These are phyloP conservation scores for Candida anutae DNA, from an alignment of 1,139 yeast species.

Conservation along the genomic window DNA sequence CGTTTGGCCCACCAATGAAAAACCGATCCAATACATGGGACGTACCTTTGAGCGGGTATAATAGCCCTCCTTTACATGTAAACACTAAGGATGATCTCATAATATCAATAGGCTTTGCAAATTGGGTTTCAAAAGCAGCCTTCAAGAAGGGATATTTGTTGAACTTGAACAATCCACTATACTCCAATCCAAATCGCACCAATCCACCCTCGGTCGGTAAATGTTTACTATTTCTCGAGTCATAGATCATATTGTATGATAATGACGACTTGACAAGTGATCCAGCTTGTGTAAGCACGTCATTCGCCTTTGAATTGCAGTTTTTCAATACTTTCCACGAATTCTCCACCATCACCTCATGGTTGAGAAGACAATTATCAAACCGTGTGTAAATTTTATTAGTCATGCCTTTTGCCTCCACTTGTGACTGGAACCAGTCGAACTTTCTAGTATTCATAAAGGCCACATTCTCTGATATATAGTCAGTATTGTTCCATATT, in stretches of 20 bases:
- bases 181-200: constrained; percentile 49
- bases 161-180: constrained; percentile 36
- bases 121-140: constrained; percentile 39
- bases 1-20: constrained; percentile 70
- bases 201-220: constrained; percentile 54
- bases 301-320: constrained; percentile 26
- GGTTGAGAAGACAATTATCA: constrained; percentile 23
- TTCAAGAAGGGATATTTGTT: constrained; percentile 33
- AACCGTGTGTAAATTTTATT: constrained; percentile 37
- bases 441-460: constrained; percentile 54
- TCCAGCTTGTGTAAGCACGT: constrained; percentile 45
- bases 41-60: constrained; percentile 27
- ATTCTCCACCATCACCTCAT: constrained; percentile 60
- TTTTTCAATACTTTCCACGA: constrained; percentile 54
- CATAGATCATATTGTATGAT: constrained; percentile 43
- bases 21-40: constrained; percentile 57
- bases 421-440: constrained; percentile 65
- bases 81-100: constrained; percentile 27
- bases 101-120: constrained; percentile 16
- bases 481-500: constrained; percentile 39
- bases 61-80: constrained; percentile 46
- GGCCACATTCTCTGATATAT: constrained; percentile 47
- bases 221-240: constrained; percentile 47
- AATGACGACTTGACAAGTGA: constrained; percentile 53
- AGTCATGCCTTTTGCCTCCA: constrained; percentile 50